Percentiles rank a stretch among this genome's conserved stretches.
Evolutionary conservation across 2,329 filamentous ascomycete species (phyloP).

Genomic region (Cercospora brassicicola): DNA sequence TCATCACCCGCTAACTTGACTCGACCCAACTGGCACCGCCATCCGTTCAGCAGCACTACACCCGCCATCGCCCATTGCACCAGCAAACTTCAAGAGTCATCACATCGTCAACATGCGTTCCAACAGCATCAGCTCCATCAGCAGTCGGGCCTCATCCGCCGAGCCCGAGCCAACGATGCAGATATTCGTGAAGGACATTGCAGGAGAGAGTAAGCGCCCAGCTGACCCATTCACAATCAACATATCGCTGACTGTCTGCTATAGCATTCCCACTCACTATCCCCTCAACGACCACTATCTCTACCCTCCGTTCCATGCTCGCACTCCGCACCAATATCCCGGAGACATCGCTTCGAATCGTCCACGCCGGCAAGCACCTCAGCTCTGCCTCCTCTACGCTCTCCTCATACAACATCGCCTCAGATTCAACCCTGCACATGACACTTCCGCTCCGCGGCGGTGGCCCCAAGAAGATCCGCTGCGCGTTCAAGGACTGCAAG

Average conservation of each 20-base stretch:
- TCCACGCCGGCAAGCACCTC: conserved; percentile 60
- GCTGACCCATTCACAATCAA: conserved; percentile 3
- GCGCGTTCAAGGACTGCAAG: conserved; percentile 86
- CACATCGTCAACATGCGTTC: conserved; percentile 42
- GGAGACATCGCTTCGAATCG: conserved; percentile 54
- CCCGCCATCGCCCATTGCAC: not conserved
- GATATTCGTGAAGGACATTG: conserved; percentile 62
- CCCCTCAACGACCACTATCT: conserved; percentile 55
- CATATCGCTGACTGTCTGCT: conserved; percentile 27
- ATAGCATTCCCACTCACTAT: conserved; percentile 59
- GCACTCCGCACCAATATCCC: conserved; percentile 58
- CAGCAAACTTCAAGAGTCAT: not conserved
- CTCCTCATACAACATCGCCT: conserved; percentile 50
- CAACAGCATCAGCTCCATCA: conserved; percentile 47
- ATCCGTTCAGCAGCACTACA: not conserved
- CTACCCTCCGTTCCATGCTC: conserved; percentile 58
- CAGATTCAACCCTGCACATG: conserved; percentile 55
- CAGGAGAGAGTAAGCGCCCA: conserved; percentile 56
- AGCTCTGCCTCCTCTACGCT: conserved; percentile 46
- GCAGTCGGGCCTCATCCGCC: conserved; percentile 41
- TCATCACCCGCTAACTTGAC: not conserved
- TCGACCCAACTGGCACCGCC: not conserved
- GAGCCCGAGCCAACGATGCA: conserved; percentile 57
- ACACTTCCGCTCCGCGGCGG: conserved; percentile 58
- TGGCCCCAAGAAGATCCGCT: conserved; percentile 75